Evolutionary conservation across 2,329 filamentous ascomycete genomes (phyloP).

Genomic region (Celoporthe dispersa): DNA sequence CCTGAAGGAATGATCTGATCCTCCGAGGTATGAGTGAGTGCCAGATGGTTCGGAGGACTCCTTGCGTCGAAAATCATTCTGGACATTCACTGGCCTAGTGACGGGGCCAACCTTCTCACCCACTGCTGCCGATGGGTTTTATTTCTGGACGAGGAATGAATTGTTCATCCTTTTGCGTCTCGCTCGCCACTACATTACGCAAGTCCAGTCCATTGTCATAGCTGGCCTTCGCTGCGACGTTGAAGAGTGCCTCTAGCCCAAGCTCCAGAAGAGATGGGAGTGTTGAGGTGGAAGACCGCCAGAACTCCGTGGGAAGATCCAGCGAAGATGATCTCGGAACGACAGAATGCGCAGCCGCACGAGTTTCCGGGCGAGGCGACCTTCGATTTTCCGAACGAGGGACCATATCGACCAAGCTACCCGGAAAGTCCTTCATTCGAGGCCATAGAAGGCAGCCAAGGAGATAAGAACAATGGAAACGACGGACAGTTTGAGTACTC

Average conservation of each 20-base stretch:
- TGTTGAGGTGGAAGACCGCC: neutral
- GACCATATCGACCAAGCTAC: neutral
- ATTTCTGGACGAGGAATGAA: neutral
- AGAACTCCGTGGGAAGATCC: neutral
- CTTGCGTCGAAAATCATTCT: neutral
- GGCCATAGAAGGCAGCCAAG: neutral
- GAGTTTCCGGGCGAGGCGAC: neutral
- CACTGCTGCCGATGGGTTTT: neutral
- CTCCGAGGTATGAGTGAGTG: neutral
- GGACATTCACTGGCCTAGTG: neutral
- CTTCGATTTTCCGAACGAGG: neutral
- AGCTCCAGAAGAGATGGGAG: slow-evolving; percentile 1
- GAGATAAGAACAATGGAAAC: neutral
- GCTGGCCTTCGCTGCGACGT: neutral
- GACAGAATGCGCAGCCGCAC: neutral
- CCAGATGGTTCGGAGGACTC: neutral
- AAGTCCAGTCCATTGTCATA: neutral
- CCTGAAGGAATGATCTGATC: neutral
- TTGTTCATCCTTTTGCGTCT: neutral
- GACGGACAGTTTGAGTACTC: neutral
- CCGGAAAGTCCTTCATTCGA: neutral
- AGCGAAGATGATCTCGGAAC: neutral
- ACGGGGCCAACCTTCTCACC: neutral
- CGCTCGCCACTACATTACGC: neutral
- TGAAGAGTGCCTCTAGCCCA: neutral